Conservation (phyloP, 164 flowering plant species). For the Sextonia rubra region DNA sequence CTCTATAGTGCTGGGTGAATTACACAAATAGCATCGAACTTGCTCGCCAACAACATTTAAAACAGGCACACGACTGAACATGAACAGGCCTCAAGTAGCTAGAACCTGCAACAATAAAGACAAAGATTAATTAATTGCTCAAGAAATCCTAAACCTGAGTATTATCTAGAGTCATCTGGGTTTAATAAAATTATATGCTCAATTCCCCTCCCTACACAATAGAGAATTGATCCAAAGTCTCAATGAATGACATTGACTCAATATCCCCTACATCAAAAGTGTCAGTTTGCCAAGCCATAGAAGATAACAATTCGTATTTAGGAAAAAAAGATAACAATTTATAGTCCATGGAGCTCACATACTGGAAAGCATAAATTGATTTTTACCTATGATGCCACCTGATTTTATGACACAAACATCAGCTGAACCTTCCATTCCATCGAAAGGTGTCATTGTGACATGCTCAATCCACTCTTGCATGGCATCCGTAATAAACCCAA, state of each 20-base stretch:
- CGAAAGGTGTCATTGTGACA: slow-evolving; percentile 77
- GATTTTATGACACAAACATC: slow-evolving; percentile 95
- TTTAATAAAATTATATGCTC: too few relatives aligned
- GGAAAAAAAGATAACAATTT: too few relatives aligned
- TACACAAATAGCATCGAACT: slow-evolving; percentile 2
- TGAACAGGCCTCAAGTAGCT: slow-evolving; percentile 90
- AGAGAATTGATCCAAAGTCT: slow-evolving; percentile 93
- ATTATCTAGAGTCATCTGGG: too few relatives aligned
- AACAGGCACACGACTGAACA: slow-evolving; percentile 97
- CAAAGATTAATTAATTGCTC: too few relatives aligned
- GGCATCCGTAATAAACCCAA: too few relatives aligned
- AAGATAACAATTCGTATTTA: neutral
- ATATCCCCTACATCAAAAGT: slow-evolving; percentile 73
- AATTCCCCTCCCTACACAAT: slow-evolving; percentile 85
- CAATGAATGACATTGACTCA: slow-evolving; percentile 90
- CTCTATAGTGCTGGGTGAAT: neutral
- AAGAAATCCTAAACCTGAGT: too few relatives aligned
- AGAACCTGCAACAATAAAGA: slow-evolving; percentile 63
- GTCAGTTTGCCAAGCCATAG: neutral
- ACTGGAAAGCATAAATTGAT: neutral
- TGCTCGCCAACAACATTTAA: slow-evolving; percentile 90
- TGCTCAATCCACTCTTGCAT: slow-evolving; percentile 97
- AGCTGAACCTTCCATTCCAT: slow-evolving; percentile 83
- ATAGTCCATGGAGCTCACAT: neutral
- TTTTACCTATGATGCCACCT: slow-evolving; percentile 93